Evolutionary conservation across 257 asterid genomes (phyloP).

Genomic region (Solanum lycopersicoides): DNA sequence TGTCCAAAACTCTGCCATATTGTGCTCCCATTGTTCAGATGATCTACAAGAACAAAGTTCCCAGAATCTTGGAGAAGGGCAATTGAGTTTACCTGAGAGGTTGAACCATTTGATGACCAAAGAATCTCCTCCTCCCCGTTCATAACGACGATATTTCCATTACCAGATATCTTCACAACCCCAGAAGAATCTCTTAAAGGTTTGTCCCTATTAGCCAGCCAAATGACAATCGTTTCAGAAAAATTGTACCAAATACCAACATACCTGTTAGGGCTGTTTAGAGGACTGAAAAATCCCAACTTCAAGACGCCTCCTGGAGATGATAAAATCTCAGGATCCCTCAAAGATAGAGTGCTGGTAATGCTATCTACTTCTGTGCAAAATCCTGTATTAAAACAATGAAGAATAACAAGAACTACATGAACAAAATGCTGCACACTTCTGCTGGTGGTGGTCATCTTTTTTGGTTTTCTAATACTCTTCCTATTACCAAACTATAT

Average conservation of each 20-base stretch:
- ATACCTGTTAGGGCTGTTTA: slow-evolving; percentile 24
- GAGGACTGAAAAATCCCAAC: slow-evolving; percentile 32
- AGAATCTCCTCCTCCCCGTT: background rate
- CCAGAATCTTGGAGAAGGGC: background rate
- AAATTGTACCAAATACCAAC: slow-evolving; percentile 21
- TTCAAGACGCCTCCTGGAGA: slow-evolving; percentile 9
- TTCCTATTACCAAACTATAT: background rate
- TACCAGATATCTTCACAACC: background rate
- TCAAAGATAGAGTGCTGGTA: background rate
- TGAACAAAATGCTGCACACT: background rate
- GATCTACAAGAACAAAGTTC: slow-evolving; percentile 5
- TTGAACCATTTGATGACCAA: background rate
- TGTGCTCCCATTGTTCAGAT: background rate
- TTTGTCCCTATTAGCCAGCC: slow-evolving; percentile 1
- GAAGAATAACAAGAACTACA: background rate
- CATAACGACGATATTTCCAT: background rate
- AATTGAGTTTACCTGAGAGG: background rate
- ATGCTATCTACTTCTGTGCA: slow-evolving; percentile 24
- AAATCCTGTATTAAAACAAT: background rate
- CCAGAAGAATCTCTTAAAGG: background rate
- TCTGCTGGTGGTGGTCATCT: background rate
- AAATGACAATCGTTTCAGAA: slow-evolving; percentile 10
- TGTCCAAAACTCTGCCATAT: slow-evolving; percentile 38
- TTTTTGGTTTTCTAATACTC: background rate
- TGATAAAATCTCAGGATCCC: slow-evolving; percentile 10